Percentiles rank a stretch among this genome's conserved stretches.
Conservation (phyloP, 2,329 filamentous ascomycete genomes). For the Calcarisporium arbuscula region DNA sequence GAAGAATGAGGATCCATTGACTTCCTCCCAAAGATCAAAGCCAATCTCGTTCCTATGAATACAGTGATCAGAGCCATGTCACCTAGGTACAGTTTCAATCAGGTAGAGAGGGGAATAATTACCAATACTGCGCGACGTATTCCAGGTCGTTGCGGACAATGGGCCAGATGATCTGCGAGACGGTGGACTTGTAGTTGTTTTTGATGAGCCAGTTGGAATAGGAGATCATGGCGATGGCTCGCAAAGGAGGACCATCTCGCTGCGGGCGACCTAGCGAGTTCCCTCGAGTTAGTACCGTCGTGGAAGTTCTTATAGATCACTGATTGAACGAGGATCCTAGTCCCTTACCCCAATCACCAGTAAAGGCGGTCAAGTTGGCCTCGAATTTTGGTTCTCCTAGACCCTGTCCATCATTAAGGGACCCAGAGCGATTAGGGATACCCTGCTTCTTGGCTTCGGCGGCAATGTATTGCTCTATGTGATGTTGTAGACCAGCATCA, state of each 20-base stretch:
- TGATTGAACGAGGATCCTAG: too few relatives aligned
- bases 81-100: not conserved
- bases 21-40: constrained; percentile 82
- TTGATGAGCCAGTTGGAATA: constrained; percentile 67
- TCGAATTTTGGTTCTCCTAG: constrained; percentile 71
- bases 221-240: constrained; percentile 64
- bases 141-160: constrained; percentile 68
- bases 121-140: constrained; percentile 70
- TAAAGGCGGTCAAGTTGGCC: constrained; percentile 57
- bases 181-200: constrained; percentile 56
- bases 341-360: constrained; percentile 54
- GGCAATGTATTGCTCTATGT: constrained; percentile 62
- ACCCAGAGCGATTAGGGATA: constrained; percentile 63
- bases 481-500: constrained; percentile 48
- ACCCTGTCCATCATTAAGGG: constrained; percentile 42
- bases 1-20: constrained; percentile 72
- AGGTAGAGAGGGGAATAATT: constrained; percentile 4
- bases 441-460: constrained; percentile 61
- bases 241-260: constrained; percentile 70
- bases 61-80: not conserved
- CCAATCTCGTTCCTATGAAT: constrained; percentile 44
- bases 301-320: too few relatives aligned
- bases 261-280: constrained; percentile 60
- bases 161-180: constrained; percentile 58
- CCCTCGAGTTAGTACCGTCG: too few relatives aligned